phyloP scores from a whole-genome alignment of 192 early-diverging fungal species.

The Mortierella antarctica region DNA sequence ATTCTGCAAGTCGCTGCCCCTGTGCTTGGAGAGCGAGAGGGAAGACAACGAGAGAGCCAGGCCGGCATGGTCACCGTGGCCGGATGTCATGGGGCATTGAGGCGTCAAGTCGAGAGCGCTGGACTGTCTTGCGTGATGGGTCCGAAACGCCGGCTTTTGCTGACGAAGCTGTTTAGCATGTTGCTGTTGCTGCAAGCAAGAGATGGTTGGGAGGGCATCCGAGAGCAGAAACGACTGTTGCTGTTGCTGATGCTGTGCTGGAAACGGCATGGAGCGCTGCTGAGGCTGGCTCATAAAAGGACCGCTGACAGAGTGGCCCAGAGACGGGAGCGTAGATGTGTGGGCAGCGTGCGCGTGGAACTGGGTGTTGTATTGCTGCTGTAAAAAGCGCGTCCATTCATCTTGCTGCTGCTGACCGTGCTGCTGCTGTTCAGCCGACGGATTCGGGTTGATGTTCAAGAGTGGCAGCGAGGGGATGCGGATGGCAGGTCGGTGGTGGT shows the following conservation, averaged over 20 bases:
- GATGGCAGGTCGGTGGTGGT: constrained; percentile 48
- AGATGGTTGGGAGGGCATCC: neutral
- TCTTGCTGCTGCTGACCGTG: constrained; percentile 16
- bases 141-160: constrained; percentile 3
- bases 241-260: neutral
- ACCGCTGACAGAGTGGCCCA: neutral
- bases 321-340: constrained; percentile 1
- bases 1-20: no score
- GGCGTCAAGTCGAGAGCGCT: no score
- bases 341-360: constrained; percentile 4
- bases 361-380: constrained; percentile 26
- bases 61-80: no score
- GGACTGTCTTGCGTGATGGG: neutral
- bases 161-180: constrained; percentile 8
- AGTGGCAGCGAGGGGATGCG: constrained; percentile 28
- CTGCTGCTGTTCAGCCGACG: constrained; percentile 8
- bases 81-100: no score
- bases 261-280: neutral
- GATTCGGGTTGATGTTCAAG: constrained; percentile 19
- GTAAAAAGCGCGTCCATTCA: constrained; percentile 34
- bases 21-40: neutral
- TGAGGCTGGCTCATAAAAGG: neutral
- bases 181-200: constrained; percentile 7
- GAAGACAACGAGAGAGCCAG: neutral
- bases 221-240: neutral